phyloP scores from a whole-genome alignment of 768 basidiomycete genomes.

The Tylopilus subfusipes region DNA sequence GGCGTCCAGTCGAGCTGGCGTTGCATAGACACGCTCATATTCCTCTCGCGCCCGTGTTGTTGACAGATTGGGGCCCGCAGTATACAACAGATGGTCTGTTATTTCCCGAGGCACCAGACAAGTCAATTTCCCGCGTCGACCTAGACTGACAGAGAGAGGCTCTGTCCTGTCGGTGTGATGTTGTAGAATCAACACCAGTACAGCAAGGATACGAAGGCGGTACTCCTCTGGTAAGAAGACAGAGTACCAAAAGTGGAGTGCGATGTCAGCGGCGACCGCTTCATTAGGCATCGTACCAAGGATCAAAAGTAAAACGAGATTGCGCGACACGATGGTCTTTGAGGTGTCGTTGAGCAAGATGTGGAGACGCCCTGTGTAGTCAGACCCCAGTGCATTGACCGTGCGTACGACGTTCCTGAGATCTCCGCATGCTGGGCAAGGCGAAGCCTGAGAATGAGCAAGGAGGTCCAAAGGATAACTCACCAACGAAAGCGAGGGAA shows the following conservation, averaged over 20 bases:
- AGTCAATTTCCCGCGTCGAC: conserved; percentile 15
- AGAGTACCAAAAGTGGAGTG: conserved; percentile 49
- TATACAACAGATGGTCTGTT: conserved; percentile 29
- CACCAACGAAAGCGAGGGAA: conserved; percentile 23
- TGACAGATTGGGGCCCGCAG: conserved; percentile 23
- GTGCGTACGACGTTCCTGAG: conserved; percentile 42
- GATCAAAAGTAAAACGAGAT: conserved; percentile 39
- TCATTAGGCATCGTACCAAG: conserved; percentile 33
- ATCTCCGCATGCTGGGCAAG: conserved; percentile 40
- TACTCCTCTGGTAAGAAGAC: conserved; percentile 36
- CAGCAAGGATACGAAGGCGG: conserved; percentile 17
- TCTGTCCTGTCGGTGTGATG: conserved; percentile 12
- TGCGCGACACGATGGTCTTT: conserved; percentile 32
- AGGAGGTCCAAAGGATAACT: not conserved
- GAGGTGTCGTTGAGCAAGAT: conserved; percentile 44
- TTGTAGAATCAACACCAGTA: conserved; percentile 15
- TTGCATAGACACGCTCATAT: conserved; percentile 29
- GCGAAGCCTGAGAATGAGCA: not conserved
- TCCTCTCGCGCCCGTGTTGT: conserved; percentile 24
- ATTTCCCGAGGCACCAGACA: conserved; percentile 22
- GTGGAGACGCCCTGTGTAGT: conserved; percentile 38
- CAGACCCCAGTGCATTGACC: conserved; percentile 38
- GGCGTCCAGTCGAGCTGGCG: conserved; percentile 38
- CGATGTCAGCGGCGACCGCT: conserved; percentile 37
- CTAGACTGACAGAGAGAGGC: conserved; percentile 12